Evolutionary conservation across 2,329 filamentous ascomycete genomes (phyloP).

Genomic region (Fusarium stilboides): DNA sequence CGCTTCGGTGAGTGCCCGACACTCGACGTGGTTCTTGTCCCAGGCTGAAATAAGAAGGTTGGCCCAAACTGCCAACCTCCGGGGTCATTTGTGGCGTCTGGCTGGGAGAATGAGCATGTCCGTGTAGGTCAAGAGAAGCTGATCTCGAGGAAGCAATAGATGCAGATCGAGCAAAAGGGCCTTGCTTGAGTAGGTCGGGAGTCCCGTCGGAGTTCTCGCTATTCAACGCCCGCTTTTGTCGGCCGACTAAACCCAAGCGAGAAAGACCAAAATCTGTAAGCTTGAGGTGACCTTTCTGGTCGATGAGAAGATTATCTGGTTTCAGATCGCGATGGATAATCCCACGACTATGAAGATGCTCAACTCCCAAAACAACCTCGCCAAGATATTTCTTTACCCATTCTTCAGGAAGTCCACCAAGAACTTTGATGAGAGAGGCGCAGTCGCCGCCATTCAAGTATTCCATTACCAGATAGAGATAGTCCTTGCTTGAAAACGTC

Average conservation of each 20-base stretch:
- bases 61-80: constrained; percentile 73
- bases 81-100: constrained; percentile 91
- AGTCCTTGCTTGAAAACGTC: constrained; percentile 99
- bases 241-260: constrained; percentile 95
- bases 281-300: constrained; percentile 96
- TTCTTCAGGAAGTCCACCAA: constrained; percentile 93
- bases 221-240: constrained; percentile 93
- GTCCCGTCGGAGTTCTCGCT: constrained; percentile 83
- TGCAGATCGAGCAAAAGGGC: constrained; percentile 87
- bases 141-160: constrained; percentile 94
- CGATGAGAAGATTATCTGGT: constrained; percentile 96
- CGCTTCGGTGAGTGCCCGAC: constrained; percentile 85
- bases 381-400: constrained; percentile 99
- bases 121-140: constrained; percentile 90
- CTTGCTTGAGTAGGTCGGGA: constrained; percentile 92
- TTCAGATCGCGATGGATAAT: constrained; percentile 98
- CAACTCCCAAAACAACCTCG: constrained; percentile 96
- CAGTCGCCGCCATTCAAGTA: constrained; percentile 98
- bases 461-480: constrained; percentile 98
- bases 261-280: constrained; percentile 98
- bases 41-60: constrained; percentile 95
- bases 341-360: constrained; percentile 92
- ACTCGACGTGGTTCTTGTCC: constrained; percentile 76
- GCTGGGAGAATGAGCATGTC: constrained; percentile 79
- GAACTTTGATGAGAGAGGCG: constrained; percentile 93